Evolutionary conservation across 495 filamentous ascomycete species (phyloP).

Genomic region (Neurospora sp.): DNA sequence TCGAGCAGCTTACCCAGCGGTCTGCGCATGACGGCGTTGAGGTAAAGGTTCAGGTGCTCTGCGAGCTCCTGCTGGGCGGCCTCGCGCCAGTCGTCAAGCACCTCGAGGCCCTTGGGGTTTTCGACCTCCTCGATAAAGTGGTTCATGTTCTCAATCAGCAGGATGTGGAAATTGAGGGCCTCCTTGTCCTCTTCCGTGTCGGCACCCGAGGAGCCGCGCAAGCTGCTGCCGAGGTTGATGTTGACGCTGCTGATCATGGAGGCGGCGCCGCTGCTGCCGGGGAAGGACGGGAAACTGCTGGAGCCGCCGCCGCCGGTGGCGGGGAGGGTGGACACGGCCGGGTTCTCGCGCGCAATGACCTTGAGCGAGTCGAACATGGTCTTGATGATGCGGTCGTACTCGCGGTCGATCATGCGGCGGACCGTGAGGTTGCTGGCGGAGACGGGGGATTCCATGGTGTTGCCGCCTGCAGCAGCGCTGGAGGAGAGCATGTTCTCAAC

Average conservation of each 20-base stretch:
- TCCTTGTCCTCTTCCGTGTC: conserved; percentile 79
- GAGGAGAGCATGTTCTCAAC: conserved; percentile 72
- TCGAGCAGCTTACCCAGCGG: conserved; percentile 86
- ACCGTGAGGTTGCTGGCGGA: conserved; percentile 37
- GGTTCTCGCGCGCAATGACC: conserved; percentile 89
- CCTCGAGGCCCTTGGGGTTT: conserved; percentile 51
- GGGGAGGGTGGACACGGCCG: conserved; percentile 40
- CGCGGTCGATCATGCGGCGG: conserved; percentile 69
- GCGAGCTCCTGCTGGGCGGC: conserved; percentile 66
- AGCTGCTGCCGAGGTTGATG: conserved; percentile 1
- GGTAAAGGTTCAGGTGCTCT: conserved; percentile 83
- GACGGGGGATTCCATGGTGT: background rate
- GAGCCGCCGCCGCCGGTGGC: background rate
- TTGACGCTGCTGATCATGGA: conserved; percentile 10
- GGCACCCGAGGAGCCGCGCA: conserved; percentile 7
- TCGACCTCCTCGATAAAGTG: conserved; percentile 90
- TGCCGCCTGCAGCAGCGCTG: conserved; percentile 13
- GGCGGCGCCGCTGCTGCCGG: background rate
- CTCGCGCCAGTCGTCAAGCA: conserved; percentile 71
- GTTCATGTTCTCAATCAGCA: conserved; percentile 98
- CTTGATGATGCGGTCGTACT: conserved; percentile 81
- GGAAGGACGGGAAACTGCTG: background rate
- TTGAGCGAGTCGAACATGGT: conserved; percentile 96
- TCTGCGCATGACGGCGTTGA: conserved; percentile 76
- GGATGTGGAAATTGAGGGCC: conserved; percentile 88